Base-by-base conservation (phyloP, 2,329 filamentous ascomycete species). In the Mycosphaerella sp. region DNA sequence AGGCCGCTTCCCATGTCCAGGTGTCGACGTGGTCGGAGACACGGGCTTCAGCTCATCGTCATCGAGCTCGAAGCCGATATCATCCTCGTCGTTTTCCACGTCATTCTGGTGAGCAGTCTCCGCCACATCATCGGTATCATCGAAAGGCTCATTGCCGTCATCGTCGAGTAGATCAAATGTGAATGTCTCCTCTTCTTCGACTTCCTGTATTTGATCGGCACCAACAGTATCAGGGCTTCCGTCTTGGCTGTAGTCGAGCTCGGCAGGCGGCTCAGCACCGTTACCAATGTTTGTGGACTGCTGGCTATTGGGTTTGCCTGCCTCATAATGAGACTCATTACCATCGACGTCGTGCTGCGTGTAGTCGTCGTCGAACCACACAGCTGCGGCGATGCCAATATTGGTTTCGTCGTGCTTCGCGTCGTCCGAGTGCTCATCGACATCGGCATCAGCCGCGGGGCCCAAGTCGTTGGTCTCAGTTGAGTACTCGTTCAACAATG, bases 1-100 rank as follows among this genome's bases (percentile, higher is more conserved):
- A 7, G 64, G 61, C 14, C 65, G 63, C 59, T 68, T 68, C 45
- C 62, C 62, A 39, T 55, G 55, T 18, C 62, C 62, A 14, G 63
- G 64, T 27, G 57, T 55, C 9, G 48, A 49, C 17, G 49, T 50
- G 9, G 35, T 39, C 17, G 49, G 45, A 9, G 45, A 25, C 21
- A 16, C 42, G 12, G 46, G 35, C 13, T 41, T 44, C 13, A 32
- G 17, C 7, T 56, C 52, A 10, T 56, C 53, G 12, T 64, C 62
- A 41, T 66, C 62, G n/a, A 42, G 37, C 18, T 64, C 57, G 41
- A 62, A 63, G 32, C 54, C 60, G 40, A 63, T 60, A 41, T 61
- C 56, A 34, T 65, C 63, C 14, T 58, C 52, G 25, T 53, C 52
- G 12, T 50, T 14, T 16, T 56, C 39, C 28, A 28, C 30, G 10